A percentile compares a stretch with the other conserved stretches of the same genome.
These are phyloP conservation scores for Moricandia moricandioides DNA, from an alignment of 345 rosid species.

Conservation along the genomic window DNA sequence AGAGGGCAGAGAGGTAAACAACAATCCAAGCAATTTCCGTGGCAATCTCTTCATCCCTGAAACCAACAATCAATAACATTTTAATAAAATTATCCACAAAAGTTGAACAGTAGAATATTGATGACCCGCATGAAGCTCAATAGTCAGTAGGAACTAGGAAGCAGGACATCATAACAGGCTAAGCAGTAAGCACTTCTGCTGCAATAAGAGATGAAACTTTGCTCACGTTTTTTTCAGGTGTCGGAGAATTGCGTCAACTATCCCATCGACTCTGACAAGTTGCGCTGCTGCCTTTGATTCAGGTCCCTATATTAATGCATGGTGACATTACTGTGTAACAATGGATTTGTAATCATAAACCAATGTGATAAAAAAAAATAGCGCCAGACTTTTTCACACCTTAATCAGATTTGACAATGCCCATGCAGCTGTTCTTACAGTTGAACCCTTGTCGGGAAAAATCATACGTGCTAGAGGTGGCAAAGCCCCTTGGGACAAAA, in stretches of 20 bases:
- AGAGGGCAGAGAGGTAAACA: constrained; percentile 96
- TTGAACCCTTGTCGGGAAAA: constrained; percentile 88
- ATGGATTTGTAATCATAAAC: constrained; percentile 18
- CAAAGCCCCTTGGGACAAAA: constrained; percentile 90
- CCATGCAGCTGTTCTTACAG: constrained; percentile 96
- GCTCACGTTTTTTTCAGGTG: constrained; percentile 82
- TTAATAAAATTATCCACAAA: not conserved
- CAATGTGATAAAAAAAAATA: not conserved
- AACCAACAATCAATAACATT: constrained; percentile 16
- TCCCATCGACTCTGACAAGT: constrained; percentile 72
- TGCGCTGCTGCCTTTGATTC: constrained; percentile 80
- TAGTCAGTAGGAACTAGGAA: not conserved
- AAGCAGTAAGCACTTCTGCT: not conserved
- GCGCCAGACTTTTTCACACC: constrained; percentile 44
- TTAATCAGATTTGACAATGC: constrained; percentile 93
- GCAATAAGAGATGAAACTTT: constrained; percentile 21
- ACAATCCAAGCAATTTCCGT: constrained; percentile 96
- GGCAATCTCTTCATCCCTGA: constrained; percentile 87
- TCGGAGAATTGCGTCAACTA: constrained; percentile 72
- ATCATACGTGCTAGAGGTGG: constrained; percentile 93
- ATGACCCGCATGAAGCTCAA: not conserved
- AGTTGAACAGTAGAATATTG: not conserved
- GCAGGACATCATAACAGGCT: not conserved
- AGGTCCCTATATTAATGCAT: constrained; percentile 68
- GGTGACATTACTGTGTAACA: constrained; percentile 37